phyloP scores from a whole-genome alignment of 352 stramenopile genomes.

The Globisporangium cederbergense region DNA sequence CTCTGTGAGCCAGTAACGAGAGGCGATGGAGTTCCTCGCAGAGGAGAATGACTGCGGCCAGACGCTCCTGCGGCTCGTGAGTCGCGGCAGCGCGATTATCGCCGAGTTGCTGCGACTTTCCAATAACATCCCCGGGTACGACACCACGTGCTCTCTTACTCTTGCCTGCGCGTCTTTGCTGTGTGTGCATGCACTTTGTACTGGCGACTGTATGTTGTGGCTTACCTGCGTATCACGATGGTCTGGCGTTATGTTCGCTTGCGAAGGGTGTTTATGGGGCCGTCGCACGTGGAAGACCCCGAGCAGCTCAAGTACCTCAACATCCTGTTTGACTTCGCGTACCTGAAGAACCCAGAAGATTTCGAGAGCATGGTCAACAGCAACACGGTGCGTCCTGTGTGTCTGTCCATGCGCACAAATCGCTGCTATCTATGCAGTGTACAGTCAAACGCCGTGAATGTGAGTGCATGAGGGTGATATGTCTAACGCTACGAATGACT shows the following conservation, averaged over 20 bases:
- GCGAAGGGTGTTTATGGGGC: slow-evolving; percentile 78
- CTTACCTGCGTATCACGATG: background rate
- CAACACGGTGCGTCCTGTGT: slow-evolving; percentile 60
- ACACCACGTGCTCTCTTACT: background rate
- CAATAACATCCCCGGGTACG: slow-evolving; percentile 87
- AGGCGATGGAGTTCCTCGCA: slow-evolving; percentile 81
- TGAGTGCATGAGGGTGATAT: background rate
- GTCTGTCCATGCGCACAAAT: background rate
- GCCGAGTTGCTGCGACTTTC: slow-evolving; percentile 91
- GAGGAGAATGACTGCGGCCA: slow-evolving; percentile 94
- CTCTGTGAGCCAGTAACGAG: background rate
- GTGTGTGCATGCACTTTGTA: background rate
- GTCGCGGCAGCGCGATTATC: slow-evolving; percentile 89
- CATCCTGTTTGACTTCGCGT: slow-evolving; percentile 95
- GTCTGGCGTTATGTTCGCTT: background rate
- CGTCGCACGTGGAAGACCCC: slow-evolving; percentile 83
- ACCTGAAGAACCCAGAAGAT: slow-evolving; percentile 93
- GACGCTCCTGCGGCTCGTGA: slow-evolving; percentile 92
- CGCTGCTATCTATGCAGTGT: too few relatives aligned
- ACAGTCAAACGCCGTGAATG: background rate
- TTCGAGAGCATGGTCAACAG: slow-evolving; percentile 93
- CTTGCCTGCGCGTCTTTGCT: background rate
- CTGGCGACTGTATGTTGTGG: background rate
- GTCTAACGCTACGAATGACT: background rate
- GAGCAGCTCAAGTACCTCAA: slow-evolving; percentile 89